A percentile compares a stretch with the other conserved stretches of the same genome.
phyloP scores from a whole-genome alignment of 768 basidiomycete genomes.

The Phlebiopsis flavidoalba region DNA sequence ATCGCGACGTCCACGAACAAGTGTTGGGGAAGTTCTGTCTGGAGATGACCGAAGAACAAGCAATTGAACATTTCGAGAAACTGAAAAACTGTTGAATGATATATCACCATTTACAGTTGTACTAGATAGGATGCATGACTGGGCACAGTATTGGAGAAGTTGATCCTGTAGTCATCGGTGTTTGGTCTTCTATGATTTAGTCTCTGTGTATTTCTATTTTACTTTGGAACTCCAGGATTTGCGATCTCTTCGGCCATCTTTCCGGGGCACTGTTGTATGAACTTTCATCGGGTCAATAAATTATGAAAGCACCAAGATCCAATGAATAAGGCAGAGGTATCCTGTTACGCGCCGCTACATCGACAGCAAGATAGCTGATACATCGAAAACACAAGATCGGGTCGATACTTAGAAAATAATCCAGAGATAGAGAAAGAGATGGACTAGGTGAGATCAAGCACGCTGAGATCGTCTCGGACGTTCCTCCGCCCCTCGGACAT shows the following conservation, averaged over 20 bases:
- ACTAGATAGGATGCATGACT: slow-evolving; percentile 88
- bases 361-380: neutral
- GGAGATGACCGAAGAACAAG: slow-evolving; percentile 93
- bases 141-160: slow-evolving; percentile 87
- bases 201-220: neutral
- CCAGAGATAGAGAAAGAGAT: neutral
- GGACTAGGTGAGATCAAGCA: neutral
- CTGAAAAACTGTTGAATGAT: slow-evolving; percentile 79
- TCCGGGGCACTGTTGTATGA: no score
- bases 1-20: slow-evolving; percentile 80
- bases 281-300: neutral
- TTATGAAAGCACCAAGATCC: neutral
- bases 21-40: slow-evolving; percentile 96
- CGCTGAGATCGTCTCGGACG: slow-evolving; percentile 7
- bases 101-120: slow-evolving; percentile 92
- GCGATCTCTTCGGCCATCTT: neutral
- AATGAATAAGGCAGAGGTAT: neutral
- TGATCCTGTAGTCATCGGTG: slow-evolving; percentile 23
- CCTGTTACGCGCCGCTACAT: neutral
- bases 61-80: slow-evolving; percentile 94
- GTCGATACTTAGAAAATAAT: neutral
- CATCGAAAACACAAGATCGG: neutral
- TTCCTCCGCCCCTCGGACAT: slow-evolving; percentile 50
- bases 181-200: neutral
- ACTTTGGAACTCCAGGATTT: neutral